Evolutionary conservation across 306 rosid genomes (phyloP).

Genomic region (Rosa chinensis): DNA sequence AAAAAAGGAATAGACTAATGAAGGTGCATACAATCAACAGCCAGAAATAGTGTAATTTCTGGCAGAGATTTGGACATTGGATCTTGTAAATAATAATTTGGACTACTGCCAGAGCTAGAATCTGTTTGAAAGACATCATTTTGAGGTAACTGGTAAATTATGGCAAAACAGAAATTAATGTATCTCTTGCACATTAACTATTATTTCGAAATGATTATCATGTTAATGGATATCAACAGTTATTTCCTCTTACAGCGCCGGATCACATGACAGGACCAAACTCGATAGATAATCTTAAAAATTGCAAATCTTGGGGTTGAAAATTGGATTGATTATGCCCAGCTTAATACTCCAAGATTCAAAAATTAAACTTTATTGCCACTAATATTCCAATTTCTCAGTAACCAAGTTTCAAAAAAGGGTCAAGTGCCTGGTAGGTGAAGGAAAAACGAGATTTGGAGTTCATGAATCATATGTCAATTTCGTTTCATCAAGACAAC

Average conservation of each 20-base stretch:
- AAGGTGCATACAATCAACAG: neutral
- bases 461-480: neutral
- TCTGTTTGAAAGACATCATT: neutral
- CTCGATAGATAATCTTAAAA: neutral
- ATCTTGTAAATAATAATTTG: neutral
- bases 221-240: neutral
- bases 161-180: neutral
- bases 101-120: neutral
- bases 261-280: neutral
- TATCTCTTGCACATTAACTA: neutral
- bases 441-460: neutral
- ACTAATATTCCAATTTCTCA: neutral
- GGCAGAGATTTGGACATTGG: neutral
- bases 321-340: neutral
- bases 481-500: neutral
- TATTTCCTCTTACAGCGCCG: neutral
- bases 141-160: neutral
- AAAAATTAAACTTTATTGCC: neutral
- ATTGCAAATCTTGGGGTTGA: neutral
- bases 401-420: neutral
- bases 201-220: neutral
- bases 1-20: neutral
- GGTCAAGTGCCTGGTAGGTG: neutral
- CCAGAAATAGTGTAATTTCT: neutral
- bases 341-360: neutral